These are phyloP conservation scores for Tuber melanosporum DNA, from an alignment of 495 filamentous ascomycete species.

Conservation along the genomic window DNA sequence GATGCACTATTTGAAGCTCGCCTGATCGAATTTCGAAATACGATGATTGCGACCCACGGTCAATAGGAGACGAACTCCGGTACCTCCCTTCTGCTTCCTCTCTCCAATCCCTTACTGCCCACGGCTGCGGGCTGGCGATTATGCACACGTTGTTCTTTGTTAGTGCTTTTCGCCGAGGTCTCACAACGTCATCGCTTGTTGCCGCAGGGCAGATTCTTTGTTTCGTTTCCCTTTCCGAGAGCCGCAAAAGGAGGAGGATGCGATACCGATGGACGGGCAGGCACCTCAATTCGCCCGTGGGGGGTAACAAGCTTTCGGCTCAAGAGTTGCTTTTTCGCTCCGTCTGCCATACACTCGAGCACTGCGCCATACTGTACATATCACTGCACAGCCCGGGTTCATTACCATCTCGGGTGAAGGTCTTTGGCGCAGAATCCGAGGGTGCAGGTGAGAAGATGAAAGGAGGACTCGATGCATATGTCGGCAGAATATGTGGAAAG, in stretches of 20 bases:
- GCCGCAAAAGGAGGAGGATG: background rate
- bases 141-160: background rate
- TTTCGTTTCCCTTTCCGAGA: background rate
- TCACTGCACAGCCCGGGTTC: background rate
- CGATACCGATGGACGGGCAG: background rate
- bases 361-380: background rate
- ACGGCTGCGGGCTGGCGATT: background rate
- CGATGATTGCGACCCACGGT: background rate
- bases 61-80: background rate
- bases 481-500: background rate
- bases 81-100: no score
- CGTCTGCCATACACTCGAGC: background rate
- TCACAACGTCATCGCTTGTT: constrained; percentile 3
- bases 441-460: background rate
- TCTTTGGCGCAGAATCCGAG: background rate
- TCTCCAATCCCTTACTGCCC: no score
- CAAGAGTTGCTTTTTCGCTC: background rate
- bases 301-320: background rate
- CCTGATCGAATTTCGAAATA: background rate
- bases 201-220: background rate
- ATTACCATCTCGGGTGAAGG: background rate
- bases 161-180: background rate
- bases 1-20: background rate
- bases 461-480: background rate
- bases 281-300: background rate